Evolutionary conservation across 2,329 filamentous ascomycete species (phyloP).

Genomic region (Aspergillus ibericus): DNA sequence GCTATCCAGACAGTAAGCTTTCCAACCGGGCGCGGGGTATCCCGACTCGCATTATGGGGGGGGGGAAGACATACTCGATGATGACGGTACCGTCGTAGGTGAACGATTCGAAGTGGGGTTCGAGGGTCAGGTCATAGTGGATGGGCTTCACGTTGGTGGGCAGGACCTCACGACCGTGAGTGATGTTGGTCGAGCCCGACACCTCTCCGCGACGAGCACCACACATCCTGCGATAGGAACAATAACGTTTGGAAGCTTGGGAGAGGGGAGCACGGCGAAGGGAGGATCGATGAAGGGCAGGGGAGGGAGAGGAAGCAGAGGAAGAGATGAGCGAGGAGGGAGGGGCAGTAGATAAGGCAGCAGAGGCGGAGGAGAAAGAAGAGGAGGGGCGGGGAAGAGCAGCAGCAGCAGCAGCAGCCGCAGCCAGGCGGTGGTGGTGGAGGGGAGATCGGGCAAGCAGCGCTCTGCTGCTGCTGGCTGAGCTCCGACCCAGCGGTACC

Average conservation of each 20-base stretch:
- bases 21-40: not conserved
- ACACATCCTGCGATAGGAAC: conserved; percentile 76
- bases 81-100: conserved; percentile 80
- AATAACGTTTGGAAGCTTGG: conserved; percentile 55
- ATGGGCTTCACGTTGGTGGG: conserved; percentile 88
- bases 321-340: conserved; percentile 26
- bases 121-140: conserved; percentile 88
- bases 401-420: not conserved
- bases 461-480: conserved; percentile 17
- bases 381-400: conserved; percentile 9
- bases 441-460: not conserved
- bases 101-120: conserved; percentile 85
- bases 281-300: conserved; percentile 22
- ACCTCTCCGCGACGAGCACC: conserved; percentile 62
- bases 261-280: conserved; percentile 28
- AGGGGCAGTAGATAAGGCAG: conserved; percentile 24
- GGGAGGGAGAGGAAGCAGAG: conserved; percentile 19
- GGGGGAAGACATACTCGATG: conserved; percentile 63
- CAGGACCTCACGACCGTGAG: conserved; percentile 75
- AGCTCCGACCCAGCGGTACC: conserved; percentile 34
- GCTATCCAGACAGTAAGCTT: conserved; percentile 35
- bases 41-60: not conserved
- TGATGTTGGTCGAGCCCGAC: conserved; percentile 58
- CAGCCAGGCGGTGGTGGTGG: conserved; percentile 5
- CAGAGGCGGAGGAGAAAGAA: conserved; percentile 22